Conservation (phyloP, 495 filamentous ascomycete species). For the Aspergillus diversus region DNA sequence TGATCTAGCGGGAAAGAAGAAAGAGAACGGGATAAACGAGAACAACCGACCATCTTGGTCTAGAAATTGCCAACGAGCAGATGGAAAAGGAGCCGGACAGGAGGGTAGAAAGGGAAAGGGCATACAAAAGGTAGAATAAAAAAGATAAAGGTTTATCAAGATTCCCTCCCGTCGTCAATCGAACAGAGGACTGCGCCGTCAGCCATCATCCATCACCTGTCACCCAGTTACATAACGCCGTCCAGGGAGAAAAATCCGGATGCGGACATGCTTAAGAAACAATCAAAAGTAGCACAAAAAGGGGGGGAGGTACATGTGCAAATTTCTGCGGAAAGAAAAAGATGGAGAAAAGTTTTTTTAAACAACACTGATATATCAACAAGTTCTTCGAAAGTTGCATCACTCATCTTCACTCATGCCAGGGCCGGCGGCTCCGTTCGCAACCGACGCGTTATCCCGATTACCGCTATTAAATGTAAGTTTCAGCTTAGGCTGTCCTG, state of each 20-base stretch:
- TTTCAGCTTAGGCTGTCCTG: constrained; percentile 61
- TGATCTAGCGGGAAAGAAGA: constrained; percentile 3
- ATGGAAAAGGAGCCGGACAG: constrained; percentile 10
- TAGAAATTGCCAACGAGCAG: neutral
- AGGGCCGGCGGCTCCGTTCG: constrained; percentile 28
- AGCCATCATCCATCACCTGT: constrained; percentile 28
- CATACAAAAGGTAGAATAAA: constrained; percentile 12
- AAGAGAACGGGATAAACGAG: neutral
- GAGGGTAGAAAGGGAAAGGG: constrained; percentile 2
- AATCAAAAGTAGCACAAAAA: constrained; percentile 18
- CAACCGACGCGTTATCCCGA: constrained; percentile 33
- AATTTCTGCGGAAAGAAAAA: constrained; percentile 19
- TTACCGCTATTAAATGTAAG: constrained; percentile 57
- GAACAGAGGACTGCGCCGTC: constrained; percentile 31
- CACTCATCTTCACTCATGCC: constrained; percentile 43
- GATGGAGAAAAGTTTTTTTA: constrained; percentile 8
- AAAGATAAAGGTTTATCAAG: constrained; percentile 17
- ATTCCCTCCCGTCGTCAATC: constrained; percentile 24
- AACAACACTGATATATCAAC: constrained; percentile 23
- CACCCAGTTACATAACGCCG: constrained; percentile 30
- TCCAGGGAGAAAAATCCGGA: constrained; percentile 21
- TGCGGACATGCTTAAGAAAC: constrained; percentile 28
- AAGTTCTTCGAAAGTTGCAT: constrained; percentile 22
- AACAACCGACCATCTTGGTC: neutral
- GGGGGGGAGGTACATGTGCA: constrained; percentile 21